A percentile compares a stretch with the other conserved stretches of the same genome.
Conservation (phyloP, 352 stramenopile genomes). For the Halophytophthora batemanensis region DNA sequence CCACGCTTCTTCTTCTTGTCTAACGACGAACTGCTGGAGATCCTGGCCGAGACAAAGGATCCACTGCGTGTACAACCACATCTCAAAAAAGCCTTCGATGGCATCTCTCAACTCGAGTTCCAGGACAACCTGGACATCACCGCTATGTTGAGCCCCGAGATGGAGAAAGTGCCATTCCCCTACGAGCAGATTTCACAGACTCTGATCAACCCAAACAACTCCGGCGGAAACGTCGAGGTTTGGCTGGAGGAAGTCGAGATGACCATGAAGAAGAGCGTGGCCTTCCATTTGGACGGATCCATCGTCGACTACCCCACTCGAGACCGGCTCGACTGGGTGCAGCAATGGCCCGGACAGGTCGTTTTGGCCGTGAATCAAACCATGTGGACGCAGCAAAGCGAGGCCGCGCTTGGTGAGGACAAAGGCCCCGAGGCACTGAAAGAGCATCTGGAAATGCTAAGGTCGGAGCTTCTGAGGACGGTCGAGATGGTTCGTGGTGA, state of each 20-base stretch:
- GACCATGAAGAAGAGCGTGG: conserved; percentile 85
- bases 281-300: conserved; percentile 76
- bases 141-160: conserved; percentile 83
- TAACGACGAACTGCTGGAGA: conserved; percentile 92
- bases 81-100: conserved; percentile 94
- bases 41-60: conserved; percentile 92
- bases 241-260: conserved; percentile 84
- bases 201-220: conserved; percentile 93
- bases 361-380: conserved; percentile 92
- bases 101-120: conserved; percentile 92
- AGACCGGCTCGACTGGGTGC: conserved; percentile 88
- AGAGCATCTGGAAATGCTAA: conserved; percentile 63
- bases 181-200: conserved; percentile 87
- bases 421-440: conserved; percentile 42
- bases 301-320: conserved; percentile 86
- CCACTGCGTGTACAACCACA: conserved; percentile 93
- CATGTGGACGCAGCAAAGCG: conserved; percentile 88
- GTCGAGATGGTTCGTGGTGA: conserved; percentile 92
- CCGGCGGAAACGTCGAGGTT: conserved; percentile 92
- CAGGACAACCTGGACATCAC: conserved; percentile 91
- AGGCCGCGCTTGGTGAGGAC: conserved; percentile 49
- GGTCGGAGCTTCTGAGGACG: conserved; percentile 81
- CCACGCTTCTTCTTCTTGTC: conserved; percentile 93
- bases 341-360: conserved; percentile 91
- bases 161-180: conserved; percentile 87